Evolutionary conservation across 768 basidiomycete species (phyloP), one percentile per base, ranked within the genome.

Genomic region (Podaxis rugospora): DNA sequence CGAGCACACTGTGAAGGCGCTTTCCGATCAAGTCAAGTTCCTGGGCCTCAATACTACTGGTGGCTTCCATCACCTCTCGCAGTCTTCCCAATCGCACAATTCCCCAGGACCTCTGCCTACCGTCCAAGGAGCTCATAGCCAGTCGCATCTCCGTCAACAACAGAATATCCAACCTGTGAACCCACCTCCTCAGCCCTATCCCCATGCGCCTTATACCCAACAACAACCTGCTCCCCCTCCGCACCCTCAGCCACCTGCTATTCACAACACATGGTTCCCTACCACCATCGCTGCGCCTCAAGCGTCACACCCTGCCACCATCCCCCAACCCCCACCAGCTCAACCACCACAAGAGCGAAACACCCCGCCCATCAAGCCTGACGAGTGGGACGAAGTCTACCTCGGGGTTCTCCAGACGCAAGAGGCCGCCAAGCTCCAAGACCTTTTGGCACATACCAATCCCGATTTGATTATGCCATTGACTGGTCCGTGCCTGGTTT

Each of bases 321-420:
- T 88, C 14, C 89, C 88, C 1, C 89, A 81, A 59, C 75, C 81
- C 27, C 74, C 76, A 5, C 68, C 74, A 10, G 65, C 71, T 55
- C 72, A 66, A 32, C 68, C 67, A 55, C 80, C 70, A 49, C 69
- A 73, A 55, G 83, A 83, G 58, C 72, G 80, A 63, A 76, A 84
- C 28, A 54, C 59, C 11, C 82, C 83, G 14, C 80, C 87, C n/a
- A 73, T 78, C 46, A 82, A 81, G 66, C 58, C 80, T 49, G 91
- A 92, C 69, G 88, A 91, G 64, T 93, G 92, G 92, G 92, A 93
- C 64, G 89, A 92, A 62, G 83, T 85, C 9, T 93, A 92, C 71
- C 79, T 93, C 37, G 82, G 84, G 16, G 87, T 92, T 36, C 77
- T 93, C 57, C 85, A 88, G 63, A 85, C 84, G 36, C 89, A 93